Conservation (phyloP, 331 rosid species). For the Pyrus hybrid region DNA sequence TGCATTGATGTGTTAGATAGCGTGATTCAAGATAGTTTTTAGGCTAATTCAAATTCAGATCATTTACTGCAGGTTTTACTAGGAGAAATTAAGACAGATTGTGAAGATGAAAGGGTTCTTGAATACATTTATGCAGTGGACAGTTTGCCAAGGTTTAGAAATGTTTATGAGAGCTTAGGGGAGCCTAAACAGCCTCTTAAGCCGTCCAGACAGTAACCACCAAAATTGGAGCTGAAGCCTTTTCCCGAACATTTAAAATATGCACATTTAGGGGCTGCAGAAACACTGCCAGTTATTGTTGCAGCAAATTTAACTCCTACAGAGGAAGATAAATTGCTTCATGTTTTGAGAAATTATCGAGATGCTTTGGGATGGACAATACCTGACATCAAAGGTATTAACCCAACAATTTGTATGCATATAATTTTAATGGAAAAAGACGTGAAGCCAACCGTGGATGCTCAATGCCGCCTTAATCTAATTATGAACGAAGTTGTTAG, state of each 20-base stretch:
- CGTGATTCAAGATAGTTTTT: too few relatives aligned
- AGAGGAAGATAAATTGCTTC: background rate
- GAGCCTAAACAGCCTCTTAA: background rate
- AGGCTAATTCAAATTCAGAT: too few relatives aligned
- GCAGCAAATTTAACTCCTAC: background rate
- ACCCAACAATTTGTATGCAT: background rate
- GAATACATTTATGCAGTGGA: background rate
- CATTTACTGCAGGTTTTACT: too few relatives aligned
- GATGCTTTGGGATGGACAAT: background rate
- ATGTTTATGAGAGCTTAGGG: background rate
- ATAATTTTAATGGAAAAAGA: background rate
- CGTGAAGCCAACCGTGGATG: background rate
- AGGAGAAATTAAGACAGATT: too few relatives aligned
- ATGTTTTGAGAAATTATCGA: background rate
- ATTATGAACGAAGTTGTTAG: background rate
- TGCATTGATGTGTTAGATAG: too few relatives aligned
- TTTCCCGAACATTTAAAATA: background rate
- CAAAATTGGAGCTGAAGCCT: background rate
- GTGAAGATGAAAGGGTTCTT: too few relatives aligned
- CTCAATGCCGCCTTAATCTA: background rate
- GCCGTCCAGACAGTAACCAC: too few relatives aligned
- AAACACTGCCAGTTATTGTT: background rate
- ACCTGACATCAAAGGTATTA: background rate
- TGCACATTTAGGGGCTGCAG: background rate
- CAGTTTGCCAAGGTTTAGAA: background rate